Conservation (phyloP, 768 basidiomycete species). For the Imleria badia region DNA sequence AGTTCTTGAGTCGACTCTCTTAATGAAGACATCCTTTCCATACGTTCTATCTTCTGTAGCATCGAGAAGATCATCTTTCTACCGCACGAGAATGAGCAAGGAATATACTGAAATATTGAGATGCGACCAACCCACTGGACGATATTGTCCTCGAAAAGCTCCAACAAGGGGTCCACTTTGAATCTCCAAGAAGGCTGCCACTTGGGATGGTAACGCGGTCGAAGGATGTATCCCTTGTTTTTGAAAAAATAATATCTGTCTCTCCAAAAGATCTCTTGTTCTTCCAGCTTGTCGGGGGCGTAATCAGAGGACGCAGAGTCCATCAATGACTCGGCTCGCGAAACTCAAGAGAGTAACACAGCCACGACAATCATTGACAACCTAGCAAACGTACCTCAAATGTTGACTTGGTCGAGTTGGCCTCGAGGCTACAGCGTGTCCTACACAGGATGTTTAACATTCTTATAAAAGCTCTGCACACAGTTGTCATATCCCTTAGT, state of each 20-base stretch:
- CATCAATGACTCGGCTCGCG: too few species aligned
- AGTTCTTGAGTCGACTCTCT: not conserved
- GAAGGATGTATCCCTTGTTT: conserved; percentile 24
- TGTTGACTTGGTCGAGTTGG: too few species aligned
- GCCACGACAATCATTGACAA: too few species aligned
- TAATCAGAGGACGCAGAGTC: too few species aligned
- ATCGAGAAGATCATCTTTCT: conserved; percentile 5
- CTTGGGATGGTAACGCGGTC: conserved; percentile 24
- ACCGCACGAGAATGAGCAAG: fast-evolving
- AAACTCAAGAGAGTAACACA: too few species aligned
- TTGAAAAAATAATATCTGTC: conserved; percentile 16
- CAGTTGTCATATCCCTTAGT: too few species aligned
- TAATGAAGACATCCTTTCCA: conserved; percentile 12
- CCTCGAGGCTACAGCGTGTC: not conserved
- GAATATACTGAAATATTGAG: too few species aligned
- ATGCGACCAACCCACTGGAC: not conserved
- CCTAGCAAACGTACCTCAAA: too few species aligned
- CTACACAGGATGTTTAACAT: not conserved
- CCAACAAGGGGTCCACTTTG: not conserved
- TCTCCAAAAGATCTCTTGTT: conserved; percentile 19
- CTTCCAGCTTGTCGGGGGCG: not conserved
- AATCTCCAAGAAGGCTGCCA: conserved; percentile 32
- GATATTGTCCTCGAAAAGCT: not conserved
- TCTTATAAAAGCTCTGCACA: not conserved
- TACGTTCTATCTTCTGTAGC: conserved; percentile 2